Conservation (phyloP, 1,284 basidiomycete species). For the Austroboletus novae-zelandiae region DNA sequence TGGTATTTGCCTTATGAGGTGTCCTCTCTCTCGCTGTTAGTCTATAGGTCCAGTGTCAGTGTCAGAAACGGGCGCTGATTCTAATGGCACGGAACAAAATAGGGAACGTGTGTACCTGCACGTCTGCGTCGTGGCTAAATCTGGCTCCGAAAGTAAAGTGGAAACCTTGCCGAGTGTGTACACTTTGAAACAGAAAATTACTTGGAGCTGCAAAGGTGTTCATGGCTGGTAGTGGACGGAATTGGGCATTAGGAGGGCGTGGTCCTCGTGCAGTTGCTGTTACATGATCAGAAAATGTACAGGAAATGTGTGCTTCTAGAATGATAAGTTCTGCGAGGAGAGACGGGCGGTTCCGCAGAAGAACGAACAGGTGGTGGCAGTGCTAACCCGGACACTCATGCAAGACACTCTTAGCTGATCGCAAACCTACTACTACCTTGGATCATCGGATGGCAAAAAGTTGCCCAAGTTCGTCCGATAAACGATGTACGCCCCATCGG, state of each 20-base stretch:
- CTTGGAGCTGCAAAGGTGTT: neutral
- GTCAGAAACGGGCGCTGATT: too few species aligned
- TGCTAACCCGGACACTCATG: too few species aligned
- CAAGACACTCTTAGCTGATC: constrained; percentile 64
- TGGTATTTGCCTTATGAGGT: too few species aligned
- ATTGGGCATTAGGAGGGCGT: too few species aligned
- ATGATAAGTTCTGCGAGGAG: constrained; percentile 6
- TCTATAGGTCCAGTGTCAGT: neutral
- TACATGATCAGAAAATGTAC: too few species aligned
- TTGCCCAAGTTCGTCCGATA: constrained; percentile 61
- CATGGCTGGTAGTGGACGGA: constrained; percentile 9
- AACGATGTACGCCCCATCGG: constrained; percentile 54
- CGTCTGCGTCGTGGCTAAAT: constrained; percentile 15
- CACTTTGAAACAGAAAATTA: constrained; percentile 15
- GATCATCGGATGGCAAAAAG: constrained; percentile 47
- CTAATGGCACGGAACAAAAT: neutral
- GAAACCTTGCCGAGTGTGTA: constrained; percentile 19
- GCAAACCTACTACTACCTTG: too few species aligned
- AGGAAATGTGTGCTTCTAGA: too few species aligned
- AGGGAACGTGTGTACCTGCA: constrained; percentile 7
- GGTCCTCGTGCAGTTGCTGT: too few species aligned
- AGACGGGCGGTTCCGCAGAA: constrained; percentile 16
- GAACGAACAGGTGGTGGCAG: too few species aligned
- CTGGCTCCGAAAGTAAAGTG: constrained; percentile 25
- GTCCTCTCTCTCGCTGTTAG: neutral